Percentiles rank a stretch among this genome's conserved stretches.
Evolutionary conservation across 208 protist genomes (phyloP).

Genomic region (Phytomonas sp.): DNA sequence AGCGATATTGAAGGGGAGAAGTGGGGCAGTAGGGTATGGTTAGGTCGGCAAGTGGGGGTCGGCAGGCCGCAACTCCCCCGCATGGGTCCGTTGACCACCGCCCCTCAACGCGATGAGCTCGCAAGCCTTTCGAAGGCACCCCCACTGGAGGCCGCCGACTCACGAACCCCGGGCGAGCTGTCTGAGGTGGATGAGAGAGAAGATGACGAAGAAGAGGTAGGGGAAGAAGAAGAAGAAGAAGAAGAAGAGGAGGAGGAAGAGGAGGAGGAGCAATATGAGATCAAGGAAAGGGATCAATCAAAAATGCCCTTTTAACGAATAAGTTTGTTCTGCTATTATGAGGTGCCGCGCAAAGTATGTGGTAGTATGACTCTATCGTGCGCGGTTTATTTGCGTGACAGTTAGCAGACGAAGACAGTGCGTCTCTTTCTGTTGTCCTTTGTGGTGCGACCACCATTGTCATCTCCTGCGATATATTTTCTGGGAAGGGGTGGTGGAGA

Average conservation of each 20-base stretch:
- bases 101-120: neutral
- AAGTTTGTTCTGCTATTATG: neutral
- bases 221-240: conserved; percentile 16
- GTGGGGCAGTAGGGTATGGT: neutral
- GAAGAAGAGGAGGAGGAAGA: conserved; percentile 11
- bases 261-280: neutral
- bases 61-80: neutral
- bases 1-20: neutral
- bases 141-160: neutral
- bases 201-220: conserved; percentile 18
- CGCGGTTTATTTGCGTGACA: neutral
- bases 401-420: neutral
- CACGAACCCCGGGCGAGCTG: conserved; percentile 10
- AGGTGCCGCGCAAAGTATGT: neutral
- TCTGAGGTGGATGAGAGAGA: conserved; percentile 25
- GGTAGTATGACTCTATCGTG: neutral
- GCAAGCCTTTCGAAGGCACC: neutral
- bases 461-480: neutral
- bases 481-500: neutral
- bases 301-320: neutral
- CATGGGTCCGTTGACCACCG: conserved; percentile 2
- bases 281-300: neutral
- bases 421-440: neutral
- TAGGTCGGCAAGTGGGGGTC: neutral
- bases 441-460: neutral